Conservation (phyloP, 2,329 filamentous ascomycete genomes). For the Lachnellula hyalina region DNA sequence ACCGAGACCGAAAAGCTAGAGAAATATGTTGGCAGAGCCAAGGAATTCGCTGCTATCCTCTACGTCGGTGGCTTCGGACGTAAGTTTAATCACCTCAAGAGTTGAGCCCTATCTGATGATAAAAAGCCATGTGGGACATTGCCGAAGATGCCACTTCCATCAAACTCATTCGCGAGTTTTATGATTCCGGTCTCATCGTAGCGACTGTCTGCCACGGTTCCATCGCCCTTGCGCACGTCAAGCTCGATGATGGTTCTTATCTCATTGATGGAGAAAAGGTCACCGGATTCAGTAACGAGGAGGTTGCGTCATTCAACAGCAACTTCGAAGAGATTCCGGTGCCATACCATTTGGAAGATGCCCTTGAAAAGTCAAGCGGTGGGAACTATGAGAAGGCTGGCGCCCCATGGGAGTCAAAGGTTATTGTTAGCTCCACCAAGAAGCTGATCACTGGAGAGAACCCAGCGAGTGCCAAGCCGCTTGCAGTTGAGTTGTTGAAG, state of each 20-base stretch:
- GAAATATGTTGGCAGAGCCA: constrained; percentile 39
- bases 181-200: constrained; percentile 53
- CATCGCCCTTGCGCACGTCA: constrained; percentile 54
- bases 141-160: constrained; percentile 49
- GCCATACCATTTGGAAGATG: constrained; percentile 57
- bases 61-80: constrained; percentile 53
- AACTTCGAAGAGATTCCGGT: constrained; percentile 31
- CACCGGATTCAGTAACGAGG: constrained; percentile 53
- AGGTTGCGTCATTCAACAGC: constrained; percentile 41
- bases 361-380: constrained; percentile 42
- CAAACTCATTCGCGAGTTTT: constrained; percentile 56
- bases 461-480: constrained; percentile 34
- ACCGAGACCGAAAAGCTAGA: constrained; percentile 44
- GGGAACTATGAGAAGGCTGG: constrained; percentile 51
- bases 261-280: constrained; percentile 52
- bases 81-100: constrained; percentile 28
- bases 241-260: constrained; percentile 43
- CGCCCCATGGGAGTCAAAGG: constrained; percentile 35
- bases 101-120: background rate
- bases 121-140: constrained; percentile 60
- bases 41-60: constrained; percentile 49
- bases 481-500: constrained; percentile 31
- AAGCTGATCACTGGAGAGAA: constrained; percentile 40
- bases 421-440: constrained; percentile 33
- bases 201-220: constrained; percentile 64